phyloP scores from a whole-genome alignment of 306 rosid genomes.

The Geum urbanum region DNA sequence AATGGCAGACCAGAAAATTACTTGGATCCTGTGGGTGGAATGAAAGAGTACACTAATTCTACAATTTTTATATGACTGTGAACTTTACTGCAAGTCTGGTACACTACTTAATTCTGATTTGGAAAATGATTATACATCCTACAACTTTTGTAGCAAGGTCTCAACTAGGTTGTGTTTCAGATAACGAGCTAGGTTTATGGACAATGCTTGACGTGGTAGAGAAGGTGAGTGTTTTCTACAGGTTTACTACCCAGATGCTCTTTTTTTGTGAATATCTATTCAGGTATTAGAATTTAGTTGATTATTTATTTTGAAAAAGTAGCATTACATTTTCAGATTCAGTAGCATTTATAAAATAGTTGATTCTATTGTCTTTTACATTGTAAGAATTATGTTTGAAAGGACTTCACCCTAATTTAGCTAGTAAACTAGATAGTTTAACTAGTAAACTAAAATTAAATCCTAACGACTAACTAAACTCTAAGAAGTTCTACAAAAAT shows the following conservation, averaged over 20 bases:
- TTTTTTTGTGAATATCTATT: conserved; percentile 67
- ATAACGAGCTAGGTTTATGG: conserved; percentile 47
- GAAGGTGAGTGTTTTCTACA: conserved; percentile 56
- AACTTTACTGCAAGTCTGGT: conserved; percentile 27
- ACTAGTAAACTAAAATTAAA: too few species aligned
- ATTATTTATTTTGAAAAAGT: neutral
- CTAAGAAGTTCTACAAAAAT: too few species aligned
- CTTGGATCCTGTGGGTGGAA: conserved; percentile 33
- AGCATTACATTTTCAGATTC: neutral
- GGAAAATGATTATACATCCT: conserved; percentile 27
- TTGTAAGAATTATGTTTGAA: neutral
- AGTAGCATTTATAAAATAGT: neutral
- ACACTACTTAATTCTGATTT: conserved; percentile 28
- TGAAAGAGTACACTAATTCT: conserved; percentile 32
- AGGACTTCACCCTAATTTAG: too few species aligned
- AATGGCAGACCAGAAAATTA: conserved; percentile 24
- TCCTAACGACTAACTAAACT: too few species aligned
- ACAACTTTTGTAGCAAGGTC: conserved; percentile 43
- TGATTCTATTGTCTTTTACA: neutral
- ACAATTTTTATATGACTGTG: conserved; percentile 51
- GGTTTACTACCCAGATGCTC: conserved; percentile 74
- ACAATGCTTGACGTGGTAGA: conserved; percentile 68
- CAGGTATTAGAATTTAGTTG: conserved; percentile 23
- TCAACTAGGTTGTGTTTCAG: conserved; percentile 36
- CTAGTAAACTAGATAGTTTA: too few species aligned